phyloP scores from a whole-genome alignment of 495 filamentous ascomycete genomes.

The Glarea lozoyensis region DNA sequence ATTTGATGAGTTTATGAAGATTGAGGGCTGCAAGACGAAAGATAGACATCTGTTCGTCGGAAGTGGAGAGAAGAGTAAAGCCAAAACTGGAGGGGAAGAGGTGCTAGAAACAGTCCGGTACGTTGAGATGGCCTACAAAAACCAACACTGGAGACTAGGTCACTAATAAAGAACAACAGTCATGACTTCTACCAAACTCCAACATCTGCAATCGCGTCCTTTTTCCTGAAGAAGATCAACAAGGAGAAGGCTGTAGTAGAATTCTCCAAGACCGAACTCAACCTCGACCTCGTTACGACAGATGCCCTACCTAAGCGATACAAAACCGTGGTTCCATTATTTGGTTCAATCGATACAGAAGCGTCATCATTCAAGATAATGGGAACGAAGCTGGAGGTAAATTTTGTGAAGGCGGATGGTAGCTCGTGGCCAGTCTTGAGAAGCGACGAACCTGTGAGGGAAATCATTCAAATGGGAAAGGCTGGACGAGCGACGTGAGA shows the following conservation, averaged over 20 bases:
- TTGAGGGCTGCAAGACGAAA: slow-evolving; percentile 81
- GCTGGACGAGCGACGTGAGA: slow-evolving; percentile 54
- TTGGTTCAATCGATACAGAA: slow-evolving; percentile 62
- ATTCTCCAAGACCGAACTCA: slow-evolving; percentile 50
- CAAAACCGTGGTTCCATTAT: slow-evolving; percentile 64
- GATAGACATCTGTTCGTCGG: slow-evolving; percentile 79
- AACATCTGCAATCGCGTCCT: slow-evolving; percentile 73
- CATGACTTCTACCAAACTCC: slow-evolving; percentile 95
- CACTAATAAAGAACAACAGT: slow-evolving; percentile 29
- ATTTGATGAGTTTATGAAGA: slow-evolving; percentile 96
- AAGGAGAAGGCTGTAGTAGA: slow-evolving; percentile 63
- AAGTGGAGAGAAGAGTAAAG: slow-evolving; percentile 52
- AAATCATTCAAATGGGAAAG: slow-evolving; percentile 56
- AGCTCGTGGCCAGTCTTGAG: slow-evolving; percentile 83
- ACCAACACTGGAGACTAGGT: not conserved
- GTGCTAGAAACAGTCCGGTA: slow-evolving; percentile 63
- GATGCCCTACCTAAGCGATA: slow-evolving; percentile 73
- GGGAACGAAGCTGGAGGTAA: slow-evolving; percentile 92
- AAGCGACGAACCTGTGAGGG: slow-evolving; percentile 71
- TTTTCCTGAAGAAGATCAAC: slow-evolving; percentile 96
- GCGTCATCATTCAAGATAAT: slow-evolving; percentile 74
- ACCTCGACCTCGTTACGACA: slow-evolving; percentile 72
- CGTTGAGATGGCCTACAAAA: slow-evolving; percentile 14
- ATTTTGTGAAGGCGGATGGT: slow-evolving; percentile 72
- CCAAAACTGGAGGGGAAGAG: slow-evolving; percentile 47